Percentiles rank a stretch among this genome's conserved stretches.
These are phyloP conservation scores for Elsinoe fawcettii DNA, from an alignment of 2,329 filamentous ascomycete genomes.

Conservation along the genomic window DNA sequence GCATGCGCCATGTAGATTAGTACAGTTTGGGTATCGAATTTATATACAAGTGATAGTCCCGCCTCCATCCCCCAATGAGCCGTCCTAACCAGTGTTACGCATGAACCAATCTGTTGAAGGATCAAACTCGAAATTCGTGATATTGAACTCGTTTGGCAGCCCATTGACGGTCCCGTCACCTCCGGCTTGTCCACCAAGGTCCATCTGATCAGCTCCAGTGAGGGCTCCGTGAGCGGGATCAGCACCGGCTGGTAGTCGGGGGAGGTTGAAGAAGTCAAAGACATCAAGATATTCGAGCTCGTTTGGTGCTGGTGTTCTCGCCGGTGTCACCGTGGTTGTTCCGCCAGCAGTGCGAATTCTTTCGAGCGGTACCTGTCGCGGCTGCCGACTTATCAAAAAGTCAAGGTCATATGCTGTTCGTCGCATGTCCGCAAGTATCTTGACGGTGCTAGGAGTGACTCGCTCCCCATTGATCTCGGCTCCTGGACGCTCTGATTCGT, in stretches of 20 bases:
- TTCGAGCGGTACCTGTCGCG: slow-evolving; percentile 33
- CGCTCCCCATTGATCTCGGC: slow-evolving; percentile 56
- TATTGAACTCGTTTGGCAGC: slow-evolving; percentile 59
- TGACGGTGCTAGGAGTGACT: slow-evolving; percentile 72
- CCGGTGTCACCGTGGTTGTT: slow-evolving; percentile 27
- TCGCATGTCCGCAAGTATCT: slow-evolving; percentile 85
- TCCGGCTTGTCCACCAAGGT: slow-evolving; percentile 18
- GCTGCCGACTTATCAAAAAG: slow-evolving; percentile 78
- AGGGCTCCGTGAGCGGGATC: slow-evolving; percentile 22
- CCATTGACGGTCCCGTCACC: slow-evolving; percentile 19
- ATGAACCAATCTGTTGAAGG: slow-evolving; percentile 66
- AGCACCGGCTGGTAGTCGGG: slow-evolving; percentile 52
- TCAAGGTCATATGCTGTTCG: slow-evolving; percentile 85
- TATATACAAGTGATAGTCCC: background rate
- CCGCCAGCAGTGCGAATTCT: slow-evolving; percentile 27
- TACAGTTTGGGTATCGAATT: background rate
- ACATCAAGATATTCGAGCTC: slow-evolving; percentile 87
- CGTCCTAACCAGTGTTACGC: background rate
- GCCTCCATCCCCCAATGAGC: background rate
- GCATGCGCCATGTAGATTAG: too few relatives aligned
- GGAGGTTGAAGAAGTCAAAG: slow-evolving; percentile 92
- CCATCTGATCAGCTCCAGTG: slow-evolving; percentile 23
- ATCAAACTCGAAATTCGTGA: slow-evolving; percentile 70
- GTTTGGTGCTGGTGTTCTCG: slow-evolving; percentile 56
- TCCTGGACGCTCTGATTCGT: slow-evolving; percentile 60